Evolutionary conservation across 306 rosid genomes (phyloP), one percentile per base, ranked within the genome.

Genomic region (Hippophae tibetana): DNA sequence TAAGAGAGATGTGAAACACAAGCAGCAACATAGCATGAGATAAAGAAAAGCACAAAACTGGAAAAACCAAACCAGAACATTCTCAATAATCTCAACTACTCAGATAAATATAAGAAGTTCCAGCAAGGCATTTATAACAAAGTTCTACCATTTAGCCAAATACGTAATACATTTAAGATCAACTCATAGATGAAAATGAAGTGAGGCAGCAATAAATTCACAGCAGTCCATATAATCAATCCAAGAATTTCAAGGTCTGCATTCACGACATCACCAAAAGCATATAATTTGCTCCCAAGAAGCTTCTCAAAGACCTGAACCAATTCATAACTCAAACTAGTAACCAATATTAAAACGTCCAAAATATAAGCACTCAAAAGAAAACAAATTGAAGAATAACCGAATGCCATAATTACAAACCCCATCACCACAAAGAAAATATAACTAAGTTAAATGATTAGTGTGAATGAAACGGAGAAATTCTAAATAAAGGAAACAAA

Each of bases 271-370:
- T 73, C 94, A 85, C 81, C 89, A 82, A 69, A 86, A 86, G 84
- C 89, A 86, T 75, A 70, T 77, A 82, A 85, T 18, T 18, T 78
- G 80, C 82, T 81, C 67, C 86, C 86, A 82, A 85, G 86, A 78
- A 86, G 89, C 94, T 86, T 82, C 72, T 78, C 89, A 86, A 64
- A 65, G 74, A 82, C 85, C 86, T 82, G 94, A 80, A 82, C 65
- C 84, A 80, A 80, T 71, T 64, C 72, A 80, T 64, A 72, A 69
- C 84, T 73, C 78, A 80, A 79, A 79, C 73, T 60, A 73, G 69
- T 68, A 69, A 76, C 60, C 54, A 79, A 79, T 66, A 68, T 48
- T 65, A 58, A 71, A 56, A 18, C 53, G 49, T 48, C 75, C 38
- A 63, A 47, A 52, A 58, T 56, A 66, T 41, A 60, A 31, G 1